Evolutionary conservation across 805 yeast genomes (phyloP).

Genomic region (Kodamaea nitidulidarum): DNA sequence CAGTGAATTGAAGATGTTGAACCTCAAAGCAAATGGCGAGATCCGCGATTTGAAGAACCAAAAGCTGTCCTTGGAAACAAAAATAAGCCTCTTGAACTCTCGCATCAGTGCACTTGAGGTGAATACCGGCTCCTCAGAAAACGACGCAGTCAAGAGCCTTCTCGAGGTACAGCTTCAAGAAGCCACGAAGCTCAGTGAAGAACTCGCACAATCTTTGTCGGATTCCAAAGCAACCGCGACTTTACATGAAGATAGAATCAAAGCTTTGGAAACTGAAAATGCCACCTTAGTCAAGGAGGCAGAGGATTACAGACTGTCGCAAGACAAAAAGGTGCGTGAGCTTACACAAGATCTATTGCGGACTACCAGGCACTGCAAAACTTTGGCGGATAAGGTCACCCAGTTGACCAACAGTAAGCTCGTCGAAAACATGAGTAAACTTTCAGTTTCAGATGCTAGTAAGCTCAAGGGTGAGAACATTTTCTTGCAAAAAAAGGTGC

Average conservation of each 20-base stretch:
- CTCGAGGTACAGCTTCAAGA: slow-evolving; percentile 34
- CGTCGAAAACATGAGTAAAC: slow-evolving; percentile 8
- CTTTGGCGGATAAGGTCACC: slow-evolving; percentile 26
- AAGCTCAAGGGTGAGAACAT: slow-evolving; percentile 9
- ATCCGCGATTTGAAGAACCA: background rate
- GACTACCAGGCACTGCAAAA: slow-evolving; percentile 26
- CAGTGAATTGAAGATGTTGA: background rate
- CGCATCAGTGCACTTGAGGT: slow-evolving; percentile 15
- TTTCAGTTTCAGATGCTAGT: slow-evolving; percentile 5
- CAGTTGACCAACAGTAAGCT: slow-evolving; percentile 12
- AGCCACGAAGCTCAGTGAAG: slow-evolving; percentile 23
- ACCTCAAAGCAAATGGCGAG: background rate
- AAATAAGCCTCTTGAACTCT: background rate
- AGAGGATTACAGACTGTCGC: slow-evolving; percentile 20
- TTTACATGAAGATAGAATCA: slow-evolving; percentile 15
- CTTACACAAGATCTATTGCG: slow-evolving; percentile 29
- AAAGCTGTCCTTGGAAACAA: background rate
- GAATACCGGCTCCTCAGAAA: slow-evolving; percentile 4
- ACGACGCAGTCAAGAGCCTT: slow-evolving; percentile 19
- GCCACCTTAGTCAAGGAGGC: slow-evolving; percentile 26
- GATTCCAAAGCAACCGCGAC: slow-evolving; percentile 20
- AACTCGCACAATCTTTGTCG: slow-evolving; percentile 16
- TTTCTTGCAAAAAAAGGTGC: slow-evolving; percentile 10
- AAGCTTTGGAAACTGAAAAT: slow-evolving; percentile 21
- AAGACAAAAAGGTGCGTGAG: slow-evolving; percentile 26